Percentiles rank a stretch among this genome's conserved stretches.
phyloP scores from a whole-genome alignment of 176 grass and related monocot species.

The Carex parvula region DNA sequence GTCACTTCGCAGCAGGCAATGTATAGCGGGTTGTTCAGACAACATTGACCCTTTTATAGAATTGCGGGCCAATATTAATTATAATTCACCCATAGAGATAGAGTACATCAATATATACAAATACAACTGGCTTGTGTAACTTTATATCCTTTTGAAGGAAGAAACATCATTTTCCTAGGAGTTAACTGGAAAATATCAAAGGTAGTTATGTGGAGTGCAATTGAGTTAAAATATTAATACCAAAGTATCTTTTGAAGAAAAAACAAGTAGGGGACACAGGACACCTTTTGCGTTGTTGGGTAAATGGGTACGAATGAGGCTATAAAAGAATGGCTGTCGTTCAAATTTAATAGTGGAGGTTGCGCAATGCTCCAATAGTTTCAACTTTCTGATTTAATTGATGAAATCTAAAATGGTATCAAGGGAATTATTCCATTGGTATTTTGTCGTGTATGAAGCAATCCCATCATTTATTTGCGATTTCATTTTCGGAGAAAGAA shows the following conservation, averaged over 20 bases:
- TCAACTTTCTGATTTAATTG: not conserved
- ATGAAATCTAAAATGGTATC: not conserved
- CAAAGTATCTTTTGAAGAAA: not conserved
- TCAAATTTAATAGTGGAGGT: not conserved
- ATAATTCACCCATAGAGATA: no score
- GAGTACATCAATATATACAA: no score
- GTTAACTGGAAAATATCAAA: not conserved
- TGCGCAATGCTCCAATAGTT: conserved; percentile 8
- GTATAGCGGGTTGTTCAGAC: not conserved
- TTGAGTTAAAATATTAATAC: not conserved
- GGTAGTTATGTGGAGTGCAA: not conserved
- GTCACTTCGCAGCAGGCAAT: not conserved
- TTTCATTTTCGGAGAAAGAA: not conserved
- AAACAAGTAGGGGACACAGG: not conserved
- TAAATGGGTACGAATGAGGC: not conserved
- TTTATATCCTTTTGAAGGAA: conserved; percentile 4
- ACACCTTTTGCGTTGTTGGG: conserved; percentile 3
- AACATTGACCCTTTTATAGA: not conserved
- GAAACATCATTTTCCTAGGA: not conserved
- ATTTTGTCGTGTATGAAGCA: conserved; percentile 11
- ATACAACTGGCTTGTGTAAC: no score
- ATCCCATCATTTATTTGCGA: not conserved
- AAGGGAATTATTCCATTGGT: not conserved
- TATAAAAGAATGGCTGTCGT: not conserved
- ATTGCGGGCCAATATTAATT: not conserved